Evolutionary conservation across 192 early-diverging fungal genomes (phyloP).

Genomic region (Backusella mclennaniae): DNA sequence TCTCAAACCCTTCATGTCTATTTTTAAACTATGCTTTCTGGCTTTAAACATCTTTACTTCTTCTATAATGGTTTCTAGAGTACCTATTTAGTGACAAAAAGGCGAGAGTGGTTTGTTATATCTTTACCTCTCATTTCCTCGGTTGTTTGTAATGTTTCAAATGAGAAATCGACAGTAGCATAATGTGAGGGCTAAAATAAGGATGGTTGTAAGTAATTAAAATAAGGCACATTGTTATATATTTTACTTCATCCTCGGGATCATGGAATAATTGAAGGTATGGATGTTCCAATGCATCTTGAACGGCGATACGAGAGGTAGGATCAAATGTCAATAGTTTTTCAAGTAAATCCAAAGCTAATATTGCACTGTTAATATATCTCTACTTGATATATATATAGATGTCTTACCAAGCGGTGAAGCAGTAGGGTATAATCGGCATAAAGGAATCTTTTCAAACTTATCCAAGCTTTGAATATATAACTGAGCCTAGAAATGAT

Average conservation of each 20-base stretch:
- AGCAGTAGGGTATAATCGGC: constrained; percentile 83
- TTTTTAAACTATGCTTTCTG: constrained; percentile 16
- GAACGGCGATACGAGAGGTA: constrained; percentile 80
- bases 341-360: constrained; percentile 69
- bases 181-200: constrained; percentile 53
- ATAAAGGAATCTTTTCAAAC: constrained; percentile 74
- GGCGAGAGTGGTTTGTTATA: not conserved
- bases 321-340: constrained; percentile 89
- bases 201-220: not conserved
- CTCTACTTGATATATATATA: constrained; percentile 41
- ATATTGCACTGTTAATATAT: not conserved
- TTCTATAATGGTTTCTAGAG: constrained; percentile 17
- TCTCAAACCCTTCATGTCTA: constrained; percentile 18
- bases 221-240: not conserved
- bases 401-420: constrained; percentile 66
- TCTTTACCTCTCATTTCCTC: constrained; percentile 57
- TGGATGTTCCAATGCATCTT: constrained; percentile 87
- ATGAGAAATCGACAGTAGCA: constrained; percentile 72
- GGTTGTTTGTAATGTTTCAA: constrained; percentile 66
- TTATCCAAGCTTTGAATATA: constrained; percentile 84
- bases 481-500: constrained; percentile 68
- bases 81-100: not conserved
- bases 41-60: constrained; percentile 26
- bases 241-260: constrained; percentile 30
- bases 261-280: constrained; percentile 69